Evolutionary conservation across 148 eudicot species (phyloP).

Genomic region (Rhododendron simsii): DNA sequence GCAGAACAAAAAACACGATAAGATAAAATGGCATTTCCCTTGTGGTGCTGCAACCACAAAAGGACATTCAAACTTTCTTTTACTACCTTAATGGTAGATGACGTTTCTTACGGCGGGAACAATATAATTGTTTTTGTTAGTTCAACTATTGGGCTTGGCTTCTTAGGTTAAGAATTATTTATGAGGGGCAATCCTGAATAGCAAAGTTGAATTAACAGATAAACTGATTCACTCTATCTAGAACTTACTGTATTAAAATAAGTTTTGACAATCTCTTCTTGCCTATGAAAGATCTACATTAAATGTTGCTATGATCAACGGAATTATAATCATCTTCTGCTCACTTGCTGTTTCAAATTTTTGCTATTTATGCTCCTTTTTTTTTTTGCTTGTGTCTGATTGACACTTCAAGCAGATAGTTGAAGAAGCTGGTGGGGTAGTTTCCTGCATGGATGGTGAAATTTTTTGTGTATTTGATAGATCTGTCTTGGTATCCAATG

Average conservation of each 20-base stretch:
- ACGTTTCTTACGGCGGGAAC: neutral
- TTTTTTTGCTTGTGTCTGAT: neutral
- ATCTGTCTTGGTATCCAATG: slow-evolving; percentile 91
- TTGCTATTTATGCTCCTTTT: neutral
- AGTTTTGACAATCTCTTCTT: neutral
- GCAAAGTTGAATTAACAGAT: neutral
- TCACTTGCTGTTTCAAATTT: neutral
- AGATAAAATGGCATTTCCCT: neutral
- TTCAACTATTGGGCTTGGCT: neutral
- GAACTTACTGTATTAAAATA: neutral
- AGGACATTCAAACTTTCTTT: slow-evolving; percentile 1
- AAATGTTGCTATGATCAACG: neutral
- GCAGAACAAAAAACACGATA: neutral
- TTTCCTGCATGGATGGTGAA: slow-evolving; percentile 88
- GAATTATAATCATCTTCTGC: neutral
- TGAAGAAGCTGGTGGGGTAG: slow-evolving; percentile 98
- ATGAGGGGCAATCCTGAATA: neutral
- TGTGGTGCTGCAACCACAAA: neutral
- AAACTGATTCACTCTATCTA: neutral
- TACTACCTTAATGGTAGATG: neutral
- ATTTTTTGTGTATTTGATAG: slow-evolving; percentile 83
- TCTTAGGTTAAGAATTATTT: neutral
- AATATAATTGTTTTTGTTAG: neutral
- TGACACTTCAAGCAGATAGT: slow-evolving; percentile 59
- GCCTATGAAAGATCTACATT: neutral